Percentiles rank a stretch among this genome's conserved stretches.
Evolutionary conservation across 2,329 filamentous ascomycete genomes (phyloP).

Genomic region (Alternaria postmessia): DNA sequence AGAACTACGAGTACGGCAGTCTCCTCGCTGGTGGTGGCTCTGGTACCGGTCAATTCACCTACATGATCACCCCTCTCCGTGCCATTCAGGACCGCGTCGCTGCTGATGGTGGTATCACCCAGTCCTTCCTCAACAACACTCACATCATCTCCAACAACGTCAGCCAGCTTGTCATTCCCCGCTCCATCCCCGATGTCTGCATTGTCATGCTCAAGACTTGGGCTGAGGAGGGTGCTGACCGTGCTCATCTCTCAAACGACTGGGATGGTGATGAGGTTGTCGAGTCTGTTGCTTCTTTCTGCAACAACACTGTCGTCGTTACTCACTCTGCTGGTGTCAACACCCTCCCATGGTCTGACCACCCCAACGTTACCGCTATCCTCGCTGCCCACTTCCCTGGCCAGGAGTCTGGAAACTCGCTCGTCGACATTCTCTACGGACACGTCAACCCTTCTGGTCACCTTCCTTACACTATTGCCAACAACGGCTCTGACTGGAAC

Average conservation of each 20-base stretch:
- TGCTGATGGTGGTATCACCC: slow-evolving; percentile 52
- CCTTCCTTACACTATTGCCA: slow-evolving; percentile 86
- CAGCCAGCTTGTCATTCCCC: slow-evolving; percentile 37
- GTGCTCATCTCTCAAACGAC: slow-evolving; percentile 52
- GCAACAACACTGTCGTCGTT: slow-evolving; percentile 62
- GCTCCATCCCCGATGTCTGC: slow-evolving; percentile 55
- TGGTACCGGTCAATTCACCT: slow-evolving; percentile 53
- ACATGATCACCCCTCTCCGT: slow-evolving; percentile 53
- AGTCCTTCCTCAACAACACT: slow-evolving; percentile 56
- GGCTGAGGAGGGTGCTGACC: slow-evolving; percentile 57
- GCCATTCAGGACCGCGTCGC: slow-evolving; percentile 49
- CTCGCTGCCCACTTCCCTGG: slow-evolving; percentile 54
- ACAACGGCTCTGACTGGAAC: slow-evolving; percentile 72
- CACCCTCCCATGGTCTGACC: slow-evolving; percentile 52
- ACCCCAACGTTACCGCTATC: slow-evolving; percentile 55
- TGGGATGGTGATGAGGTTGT: slow-evolving; percentile 54
- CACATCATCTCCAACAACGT: slow-evolving; percentile 45
- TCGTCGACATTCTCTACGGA: slow-evolving; percentile 69
- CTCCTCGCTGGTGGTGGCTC: slow-evolving; percentile 53
- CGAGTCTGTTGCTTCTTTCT: slow-evolving; percentile 56
- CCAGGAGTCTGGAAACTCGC: slow-evolving; percentile 52
- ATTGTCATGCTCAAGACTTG: slow-evolving; percentile 69
- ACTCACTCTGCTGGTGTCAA: slow-evolving; percentile 56
- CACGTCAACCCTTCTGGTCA: slow-evolving; percentile 79
- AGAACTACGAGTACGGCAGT: slow-evolving; percentile 53